phyloP scores from a whole-genome alignment of 139 green algal species.

The Chlamydomonas sp. region DNA sequence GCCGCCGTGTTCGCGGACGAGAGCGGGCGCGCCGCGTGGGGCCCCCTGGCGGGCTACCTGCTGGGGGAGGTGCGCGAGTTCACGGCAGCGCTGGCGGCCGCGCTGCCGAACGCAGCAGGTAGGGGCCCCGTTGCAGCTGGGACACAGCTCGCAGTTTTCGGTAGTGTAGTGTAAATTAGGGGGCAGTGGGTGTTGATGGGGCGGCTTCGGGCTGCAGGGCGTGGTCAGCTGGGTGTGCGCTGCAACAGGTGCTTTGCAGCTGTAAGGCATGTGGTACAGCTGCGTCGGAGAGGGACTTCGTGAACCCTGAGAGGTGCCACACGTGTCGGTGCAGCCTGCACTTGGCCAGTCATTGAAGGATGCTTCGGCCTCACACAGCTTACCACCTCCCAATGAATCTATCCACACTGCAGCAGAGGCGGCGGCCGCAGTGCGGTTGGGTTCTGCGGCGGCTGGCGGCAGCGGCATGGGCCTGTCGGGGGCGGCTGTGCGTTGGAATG shows the following conservation, averaged over 20 bases:
- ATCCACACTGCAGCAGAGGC: background rate
- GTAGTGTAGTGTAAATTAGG: no score
- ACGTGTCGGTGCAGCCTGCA: no score
- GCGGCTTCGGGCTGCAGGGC: no score
- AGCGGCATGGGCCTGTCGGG: background rate
- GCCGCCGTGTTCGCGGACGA: slow-evolving; percentile 46
- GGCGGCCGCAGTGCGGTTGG: background rate
- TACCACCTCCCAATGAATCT: background rate
- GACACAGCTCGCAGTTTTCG: no score
- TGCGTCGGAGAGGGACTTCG: no score
- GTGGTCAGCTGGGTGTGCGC: no score
- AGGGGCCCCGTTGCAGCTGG: no score
- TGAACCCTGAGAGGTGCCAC: no score
- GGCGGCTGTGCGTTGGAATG: slow-evolving; percentile 41
- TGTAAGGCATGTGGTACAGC: no score
- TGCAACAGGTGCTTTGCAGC: no score
- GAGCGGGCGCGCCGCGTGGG: slow-evolving; percentile 37
- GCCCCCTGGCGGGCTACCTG: slow-evolving; percentile 32
- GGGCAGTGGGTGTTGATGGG: no score
- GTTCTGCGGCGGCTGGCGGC: background rate
- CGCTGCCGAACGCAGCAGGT: slow-evolving; percentile 40
- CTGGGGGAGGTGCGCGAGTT: slow-evolving; percentile 50
- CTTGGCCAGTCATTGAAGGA: background rate
- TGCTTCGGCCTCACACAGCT: background rate
- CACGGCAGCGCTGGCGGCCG: slow-evolving; percentile 27